Evolutionary conservation across 148 eudicot species (phyloP).

Genomic region (Mesembryanthemum crystallinum): DNA sequence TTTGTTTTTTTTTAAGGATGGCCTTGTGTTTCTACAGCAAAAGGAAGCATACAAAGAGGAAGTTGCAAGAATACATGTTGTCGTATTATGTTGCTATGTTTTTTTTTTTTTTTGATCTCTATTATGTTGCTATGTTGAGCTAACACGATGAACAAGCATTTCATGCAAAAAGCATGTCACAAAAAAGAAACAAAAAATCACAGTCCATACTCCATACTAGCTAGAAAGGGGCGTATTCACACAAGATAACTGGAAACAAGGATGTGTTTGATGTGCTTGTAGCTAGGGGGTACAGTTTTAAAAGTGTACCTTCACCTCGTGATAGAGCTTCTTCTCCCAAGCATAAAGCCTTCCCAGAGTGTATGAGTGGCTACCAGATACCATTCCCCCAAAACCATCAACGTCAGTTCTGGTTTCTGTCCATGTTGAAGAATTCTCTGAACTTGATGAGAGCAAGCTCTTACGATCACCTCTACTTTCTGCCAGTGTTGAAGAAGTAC

Average conservation of each 20-base stretch:
- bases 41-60: background rate
- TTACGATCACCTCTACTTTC: constrained; percentile 37
- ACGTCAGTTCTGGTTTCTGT: constrained; percentile 29
- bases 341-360: constrained; percentile 59
- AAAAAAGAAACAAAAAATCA: background rate
- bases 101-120: too few species aligned
- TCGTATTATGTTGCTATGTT: too few species aligned
- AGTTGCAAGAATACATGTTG: too few species aligned
- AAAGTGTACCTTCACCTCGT: constrained; percentile 51
- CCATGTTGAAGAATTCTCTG: constrained; percentile 40
- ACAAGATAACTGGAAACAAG: background rate
- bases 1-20: too few species aligned
- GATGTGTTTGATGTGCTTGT: background rate
- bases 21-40: background rate
- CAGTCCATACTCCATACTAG: background rate
- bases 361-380: constrained; percentile 55
- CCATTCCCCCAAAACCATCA: constrained; percentile 42
- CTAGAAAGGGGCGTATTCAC: background rate
- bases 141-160: background rate
- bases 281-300: background rate
- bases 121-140: background rate
- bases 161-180: background rate
- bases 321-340: constrained; percentile 68
- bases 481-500: constrained; percentile 41
- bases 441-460: constrained; percentile 44